Evolutionary conservation across 2,329 filamentous ascomycete species (phyloP).

Genomic region (Aspergillus novoparasiticus): DNA sequence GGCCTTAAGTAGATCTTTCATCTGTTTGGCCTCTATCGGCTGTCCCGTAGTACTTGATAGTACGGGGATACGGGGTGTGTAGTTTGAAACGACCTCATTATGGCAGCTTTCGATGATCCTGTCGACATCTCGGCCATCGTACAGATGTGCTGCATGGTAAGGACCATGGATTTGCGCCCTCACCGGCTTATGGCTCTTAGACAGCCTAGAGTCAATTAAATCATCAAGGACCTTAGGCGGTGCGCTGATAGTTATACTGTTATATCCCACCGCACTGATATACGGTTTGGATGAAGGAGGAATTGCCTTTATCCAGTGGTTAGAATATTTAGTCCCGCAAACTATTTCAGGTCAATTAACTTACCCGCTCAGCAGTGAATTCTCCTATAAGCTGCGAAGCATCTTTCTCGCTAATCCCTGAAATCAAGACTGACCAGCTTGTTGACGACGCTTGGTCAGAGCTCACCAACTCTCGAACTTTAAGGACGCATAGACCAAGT

Average conservation of each 20-base stretch:
- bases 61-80: conserved; percentile 37
- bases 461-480: conserved; percentile 26
- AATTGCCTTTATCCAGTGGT: conserved; percentile 39
- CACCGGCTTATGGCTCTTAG: conserved; percentile 54
- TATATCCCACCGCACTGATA: conserved; percentile 61
- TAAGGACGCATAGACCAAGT: conserved; percentile 7
- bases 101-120: conserved; percentile 50
- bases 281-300: conserved; percentile 57
- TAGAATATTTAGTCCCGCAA: not conserved
- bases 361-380: conserved; percentile 30
- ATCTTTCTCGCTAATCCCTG: conserved; percentile 39
- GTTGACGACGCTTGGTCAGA: conserved; percentile 15
- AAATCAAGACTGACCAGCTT: conserved; percentile 46
- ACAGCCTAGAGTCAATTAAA: conserved; percentile 54
- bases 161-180: conserved; percentile 60
- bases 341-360: conserved; percentile 4
- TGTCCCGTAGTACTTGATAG: conserved; percentile 37
- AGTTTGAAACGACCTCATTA: conserved; percentile 28
- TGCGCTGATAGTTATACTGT: conserved; percentile 62
- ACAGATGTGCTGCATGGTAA: conserved; percentile 62
- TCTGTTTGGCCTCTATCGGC: conserved; percentile 29
- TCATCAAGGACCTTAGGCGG: conserved; percentile 57
- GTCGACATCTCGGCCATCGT: conserved; percentile 53
- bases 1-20: conserved; percentile 34
- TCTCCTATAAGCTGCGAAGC: conserved; percentile 26